Evolutionary conservation across 768 basidiomycete species (phyloP).

Genomic region (Pleurotus cornucopiae): DNA sequence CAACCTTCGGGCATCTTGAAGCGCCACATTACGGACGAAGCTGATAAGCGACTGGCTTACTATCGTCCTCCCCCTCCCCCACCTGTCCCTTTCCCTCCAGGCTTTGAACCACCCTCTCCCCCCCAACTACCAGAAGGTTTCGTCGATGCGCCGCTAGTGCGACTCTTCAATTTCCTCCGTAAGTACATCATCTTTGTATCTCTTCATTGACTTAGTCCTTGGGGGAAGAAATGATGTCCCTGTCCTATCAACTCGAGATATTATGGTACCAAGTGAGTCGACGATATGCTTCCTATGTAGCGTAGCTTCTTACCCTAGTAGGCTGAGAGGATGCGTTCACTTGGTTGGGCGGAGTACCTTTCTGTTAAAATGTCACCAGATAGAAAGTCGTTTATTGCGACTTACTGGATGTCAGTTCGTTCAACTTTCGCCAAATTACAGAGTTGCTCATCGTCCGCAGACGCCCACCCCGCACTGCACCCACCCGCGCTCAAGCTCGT

Average conservation of each 20-base stretch:
- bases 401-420: slow-evolving; percentile 81
- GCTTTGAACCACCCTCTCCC: slow-evolving; percentile 35
- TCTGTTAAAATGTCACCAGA: slow-evolving; percentile 65
- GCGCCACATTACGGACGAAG: slow-evolving; percentile 69
- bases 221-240: slow-evolving; percentile 76
- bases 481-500: slow-evolving; percentile 22
- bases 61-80: slow-evolving; percentile 50
- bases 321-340: slow-evolving; percentile 74
- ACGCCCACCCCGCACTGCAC: slow-evolving; percentile 30
- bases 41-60: slow-evolving; percentile 60
- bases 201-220: background rate
- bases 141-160: slow-evolving; percentile 79
- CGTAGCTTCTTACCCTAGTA: slow-evolving; percentile 18
- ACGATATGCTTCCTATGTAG: background rate
- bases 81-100: slow-evolving; percentile 39
- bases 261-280: slow-evolving; percentile 65
- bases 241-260: slow-evolving; percentile 91
- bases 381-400: slow-evolving; percentile 62
- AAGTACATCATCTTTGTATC: slow-evolving; percentile 22
- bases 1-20: slow-evolving; percentile 59
- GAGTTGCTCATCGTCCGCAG: slow-evolving; percentile 15
- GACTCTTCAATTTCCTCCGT: slow-evolving; percentile 90
- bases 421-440: background rate
- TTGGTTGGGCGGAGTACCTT: slow-evolving; percentile 84
- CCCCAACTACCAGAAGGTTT: slow-evolving; percentile 55